phyloP scores from a whole-genome alignment of 371 early-diverging fungal species.

The Rhizoclosmatium hyalinum region DNA sequence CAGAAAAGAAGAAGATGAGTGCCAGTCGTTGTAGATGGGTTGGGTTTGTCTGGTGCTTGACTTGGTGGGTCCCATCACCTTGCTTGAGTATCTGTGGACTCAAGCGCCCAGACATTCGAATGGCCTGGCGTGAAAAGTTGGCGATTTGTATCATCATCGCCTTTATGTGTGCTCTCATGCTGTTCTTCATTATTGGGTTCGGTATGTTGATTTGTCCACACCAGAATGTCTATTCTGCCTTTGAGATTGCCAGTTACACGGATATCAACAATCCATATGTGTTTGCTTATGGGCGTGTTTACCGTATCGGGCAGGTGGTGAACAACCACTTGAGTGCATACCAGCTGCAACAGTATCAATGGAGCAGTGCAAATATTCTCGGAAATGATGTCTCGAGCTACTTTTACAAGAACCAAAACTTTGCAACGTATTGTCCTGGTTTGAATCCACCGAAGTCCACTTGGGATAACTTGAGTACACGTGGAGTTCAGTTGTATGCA shows the following conservation, averaged over 20 bases:
- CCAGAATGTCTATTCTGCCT: constrained; percentile 67
- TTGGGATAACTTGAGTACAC: constrained; percentile 48
- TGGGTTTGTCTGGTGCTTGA: constrained; percentile 47
- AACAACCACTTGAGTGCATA: constrained; percentile 35
- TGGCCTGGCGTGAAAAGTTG: constrained; percentile 94
- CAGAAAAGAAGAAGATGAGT: constrained; percentile 30
- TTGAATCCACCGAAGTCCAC: constrained; percentile 35
- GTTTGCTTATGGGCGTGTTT: constrained; percentile 47
- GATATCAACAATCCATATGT: constrained; percentile 42
- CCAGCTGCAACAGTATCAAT: constrained; percentile 40
- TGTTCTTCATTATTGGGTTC: constrained; percentile 90
- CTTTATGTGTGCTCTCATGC: constrained; percentile 75
- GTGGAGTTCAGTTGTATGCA: constrained; percentile 28
- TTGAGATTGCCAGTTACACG: constrained; percentile 29
- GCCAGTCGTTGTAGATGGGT: constrained; percentile 45
- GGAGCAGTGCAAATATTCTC: constrained; percentile 14
- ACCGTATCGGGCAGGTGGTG: constrained; percentile 37
- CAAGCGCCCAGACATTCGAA: constrained; percentile 84
- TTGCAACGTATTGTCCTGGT: constrained; percentile 45
- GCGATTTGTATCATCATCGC: constrained; percentile 80
- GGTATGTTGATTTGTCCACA: constrained; percentile 89
- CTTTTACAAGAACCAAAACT: constrained; percentile 46
- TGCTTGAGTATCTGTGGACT: constrained; percentile 49
- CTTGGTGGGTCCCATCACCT: constrained; percentile 48
- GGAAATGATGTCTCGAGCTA: constrained; percentile 50